Base-by-base conservation (phyloP, 495 filamentous ascomycete genomes). In the Aspergillus incahuasiensis region DNA sequence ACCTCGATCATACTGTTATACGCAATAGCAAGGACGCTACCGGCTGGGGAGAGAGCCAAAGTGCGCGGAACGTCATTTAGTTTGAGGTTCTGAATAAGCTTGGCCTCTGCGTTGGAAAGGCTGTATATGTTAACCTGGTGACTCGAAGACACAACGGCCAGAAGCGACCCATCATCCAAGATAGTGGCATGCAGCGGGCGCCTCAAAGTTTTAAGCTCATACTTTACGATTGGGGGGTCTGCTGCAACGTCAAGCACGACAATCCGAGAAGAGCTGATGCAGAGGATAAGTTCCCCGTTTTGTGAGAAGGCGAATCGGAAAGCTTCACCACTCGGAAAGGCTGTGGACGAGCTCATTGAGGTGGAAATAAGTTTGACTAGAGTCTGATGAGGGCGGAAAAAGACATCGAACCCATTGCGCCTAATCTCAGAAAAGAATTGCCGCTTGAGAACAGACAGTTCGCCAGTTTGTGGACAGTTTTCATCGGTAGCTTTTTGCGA, bases 1-100 rank as follows among this genome's bases (percentile, higher is more conserved):
- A 96, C 88, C 62, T 96, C 91, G 55, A 96, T 91, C 13, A 87
- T 88, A 28, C 88, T 87, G 60, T 89, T 83, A 72, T 89, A 95
- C 11, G 89, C 90, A n/a, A 90, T 85, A 20, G 90, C 91, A 55
- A 96, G 74, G 18, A 95, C 88, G 41, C 83, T 79, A 19, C 90
- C 91, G 46, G 84, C 86, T 1, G 91, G 91, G 1, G 90, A 91
- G 21, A 96, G 74, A 7, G 86, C 83, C 56, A 96, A 86, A 39
- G 87, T 82, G 55, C 87, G 80, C 58, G 90, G 88, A 52, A 79
- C 75, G 72, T 92, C 82, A 61, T 95, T 87, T 45, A 94, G 69
- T 6, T 85, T 79, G 30, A 95, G 76, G n/a, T 81, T 80, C 57
- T 84, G 85, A 1, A 84, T 77, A 56, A 86, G 81, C 48, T 82